Evolutionary conservation across 805 yeast species (phyloP).

Genomic region (Huiozyma naganishii): DNA sequence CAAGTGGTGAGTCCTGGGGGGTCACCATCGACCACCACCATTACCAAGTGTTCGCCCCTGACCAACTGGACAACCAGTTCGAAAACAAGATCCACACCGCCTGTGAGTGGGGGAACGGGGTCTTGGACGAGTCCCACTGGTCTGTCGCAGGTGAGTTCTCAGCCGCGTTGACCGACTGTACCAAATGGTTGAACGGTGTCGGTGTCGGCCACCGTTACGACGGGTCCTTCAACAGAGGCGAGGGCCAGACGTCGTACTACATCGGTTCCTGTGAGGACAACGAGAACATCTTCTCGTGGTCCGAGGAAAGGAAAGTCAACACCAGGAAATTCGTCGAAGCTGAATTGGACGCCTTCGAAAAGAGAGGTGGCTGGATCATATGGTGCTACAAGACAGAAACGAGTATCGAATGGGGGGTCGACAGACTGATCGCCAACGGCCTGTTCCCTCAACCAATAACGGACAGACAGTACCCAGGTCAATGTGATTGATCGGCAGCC

Average conservation of each 20-base stretch:
- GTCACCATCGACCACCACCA: constrained; percentile 82
- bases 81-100: constrained; percentile 52
- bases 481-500: constrained; percentile 32
- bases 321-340: constrained; percentile 75
- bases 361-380: constrained; percentile 77
- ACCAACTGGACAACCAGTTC: constrained; percentile 46
- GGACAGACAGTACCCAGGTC: constrained; percentile 58
- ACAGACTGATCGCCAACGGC: constrained; percentile 42
- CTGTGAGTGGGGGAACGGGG: constrained; percentile 39
- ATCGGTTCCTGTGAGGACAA: constrained; percentile 54
- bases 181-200: constrained; percentile 82
- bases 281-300: constrained; percentile 45
- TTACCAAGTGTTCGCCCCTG: constrained; percentile 70
- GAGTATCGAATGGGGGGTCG: constrained; percentile 79
- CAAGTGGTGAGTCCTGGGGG: constrained; percentile 40
- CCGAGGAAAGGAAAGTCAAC: constrained; percentile 41
- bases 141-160: constrained; percentile 80
- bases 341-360: constrained; percentile 76
- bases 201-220: constrained; percentile 75
- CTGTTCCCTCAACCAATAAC: constrained; percentile 74
- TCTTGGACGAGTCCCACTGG: constrained; percentile 53
- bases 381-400: constrained; percentile 91
- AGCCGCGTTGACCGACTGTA: constrained; percentile 87
- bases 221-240: constrained; percentile 34
- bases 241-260: constrained; percentile 25